Evolutionary conservation across 1,284 basidiomycete genomes (phyloP).

Genomic region (Thecaphora thlaspeos): DNA sequence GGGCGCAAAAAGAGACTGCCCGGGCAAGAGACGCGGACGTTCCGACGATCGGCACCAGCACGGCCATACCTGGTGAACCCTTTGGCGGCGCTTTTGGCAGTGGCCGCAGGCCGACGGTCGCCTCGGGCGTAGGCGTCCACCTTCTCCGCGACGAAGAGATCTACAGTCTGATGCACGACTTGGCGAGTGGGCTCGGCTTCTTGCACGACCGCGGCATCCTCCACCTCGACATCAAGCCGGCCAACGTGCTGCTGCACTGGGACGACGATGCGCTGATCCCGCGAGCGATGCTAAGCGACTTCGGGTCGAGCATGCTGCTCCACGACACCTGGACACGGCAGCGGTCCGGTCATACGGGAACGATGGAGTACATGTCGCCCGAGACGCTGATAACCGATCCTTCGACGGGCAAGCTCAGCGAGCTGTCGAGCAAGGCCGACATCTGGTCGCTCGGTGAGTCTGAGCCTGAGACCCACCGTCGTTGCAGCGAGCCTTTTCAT

Average conservation of each 20-base stretch:
- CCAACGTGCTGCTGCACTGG: slow-evolving; percentile 87
- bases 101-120: no score
- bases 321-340: slow-evolving; percentile 43
- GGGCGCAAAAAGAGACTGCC: slow-evolving; percentile 3
- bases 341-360: slow-evolving; percentile 82
- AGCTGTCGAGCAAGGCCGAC: slow-evolving; percentile 75
- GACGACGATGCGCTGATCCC: slow-evolving; percentile 78
- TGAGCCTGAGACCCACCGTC: no score
- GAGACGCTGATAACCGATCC: slow-evolving; percentile 67
- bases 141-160: slow-evolving; percentile 51
- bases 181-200: slow-evolving; percentile 47
- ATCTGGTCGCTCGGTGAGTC: slow-evolving; percentile 60
- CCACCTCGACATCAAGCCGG: slow-evolving; percentile 88
- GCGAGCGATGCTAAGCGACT: slow-evolving; percentile 83
- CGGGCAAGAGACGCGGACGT: background rate
- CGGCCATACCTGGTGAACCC: no score
- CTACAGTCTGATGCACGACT: slow-evolving; percentile 42
- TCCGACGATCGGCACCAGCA: background rate
- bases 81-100: no score
- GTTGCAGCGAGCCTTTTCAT: no score
- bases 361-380: slow-evolving; percentile 72
- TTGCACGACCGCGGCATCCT: slow-evolving; percentile 62
- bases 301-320: slow-evolving; percentile 71
- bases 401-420: slow-evolving; percentile 65
- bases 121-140: slow-evolving; percentile 32